phyloP scores from a whole-genome alignment of 495 filamentous ascomycete genomes.

The Aspergillus carlsbadensis region DNA sequence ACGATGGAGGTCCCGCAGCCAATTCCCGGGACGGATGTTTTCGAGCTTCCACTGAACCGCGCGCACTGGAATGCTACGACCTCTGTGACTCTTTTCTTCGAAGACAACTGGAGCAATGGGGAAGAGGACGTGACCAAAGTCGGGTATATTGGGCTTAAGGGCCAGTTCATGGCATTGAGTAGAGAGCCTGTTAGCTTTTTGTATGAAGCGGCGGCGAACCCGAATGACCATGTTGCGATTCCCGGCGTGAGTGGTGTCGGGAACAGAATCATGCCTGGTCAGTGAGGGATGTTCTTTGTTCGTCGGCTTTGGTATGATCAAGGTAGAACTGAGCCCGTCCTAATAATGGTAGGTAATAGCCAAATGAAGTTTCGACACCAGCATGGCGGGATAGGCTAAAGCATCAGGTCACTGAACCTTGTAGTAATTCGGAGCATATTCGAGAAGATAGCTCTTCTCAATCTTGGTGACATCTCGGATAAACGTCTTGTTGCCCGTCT shows the following conservation, averaged over 20 bases:
- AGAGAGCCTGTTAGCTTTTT: constrained; percentile 80
- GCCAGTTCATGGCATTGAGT: constrained; percentile 83
- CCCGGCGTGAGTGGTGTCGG: constrained; percentile 44
- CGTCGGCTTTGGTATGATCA: too few relatives aligned
- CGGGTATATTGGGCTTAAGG: constrained; percentile 86
- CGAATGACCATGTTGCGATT: constrained; percentile 70
- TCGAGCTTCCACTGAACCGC: constrained; percentile 83
- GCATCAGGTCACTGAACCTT: constrained; percentile 43
- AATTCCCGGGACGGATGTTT: constrained; percentile 59
- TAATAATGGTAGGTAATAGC: too few relatives aligned
- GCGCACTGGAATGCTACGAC: constrained; percentile 82
- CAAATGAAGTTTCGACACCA: neutral
- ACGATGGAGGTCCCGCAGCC: constrained; percentile 76
- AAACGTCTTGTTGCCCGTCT: constrained; percentile 85
- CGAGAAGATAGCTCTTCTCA: constrained; percentile 84
- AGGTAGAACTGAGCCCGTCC: too few relatives aligned
- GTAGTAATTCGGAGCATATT: constrained; percentile 88
- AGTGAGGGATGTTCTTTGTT: too few relatives aligned
- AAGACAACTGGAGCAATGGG: constrained; percentile 58
- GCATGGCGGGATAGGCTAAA: neutral
- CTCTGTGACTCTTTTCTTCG: constrained; percentile 77
- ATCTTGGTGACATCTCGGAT: constrained; percentile 92
- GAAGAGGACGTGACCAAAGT: constrained; percentile 77
- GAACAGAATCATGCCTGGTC: constrained; percentile 41
- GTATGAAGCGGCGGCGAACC: constrained; percentile 93